Percentiles rank a stretch among this genome's conserved stretches.
Conservation (phyloP, 2,329 filamentous ascomycete genomes). For the Diplodia sapinea region DNA sequence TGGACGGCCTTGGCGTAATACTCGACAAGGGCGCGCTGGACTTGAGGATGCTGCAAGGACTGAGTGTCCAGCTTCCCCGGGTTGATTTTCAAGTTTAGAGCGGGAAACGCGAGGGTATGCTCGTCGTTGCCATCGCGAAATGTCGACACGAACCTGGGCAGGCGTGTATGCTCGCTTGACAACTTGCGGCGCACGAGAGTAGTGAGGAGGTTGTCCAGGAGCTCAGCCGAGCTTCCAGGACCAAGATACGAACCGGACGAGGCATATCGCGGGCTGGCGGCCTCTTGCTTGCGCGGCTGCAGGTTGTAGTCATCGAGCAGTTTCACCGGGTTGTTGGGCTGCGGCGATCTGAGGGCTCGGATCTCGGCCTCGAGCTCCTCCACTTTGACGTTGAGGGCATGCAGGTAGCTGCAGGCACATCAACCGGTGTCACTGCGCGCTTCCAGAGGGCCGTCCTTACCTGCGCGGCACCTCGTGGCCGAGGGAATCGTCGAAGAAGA, state of each 20-base stretch:
- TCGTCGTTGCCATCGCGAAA: slow-evolving; percentile 3
- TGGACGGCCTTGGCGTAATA: slow-evolving; percentile 27
- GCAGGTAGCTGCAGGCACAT: slow-evolving; percentile 21
- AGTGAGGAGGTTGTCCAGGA: slow-evolving; percentile 17
- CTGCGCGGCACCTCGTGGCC: slow-evolving; percentile 27
- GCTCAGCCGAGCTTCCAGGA: slow-evolving; percentile 25
- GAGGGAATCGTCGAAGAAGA: slow-evolving; percentile 26
- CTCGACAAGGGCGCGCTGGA: slow-evolving; percentile 26
- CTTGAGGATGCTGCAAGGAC: slow-evolving; percentile 26
- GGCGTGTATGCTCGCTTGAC: background rate
- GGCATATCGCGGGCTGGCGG: background rate
- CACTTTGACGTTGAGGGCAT: slow-evolving; percentile 25
- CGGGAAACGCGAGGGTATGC: background rate
- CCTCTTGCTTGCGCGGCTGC: background rate
- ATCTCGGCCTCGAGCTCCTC: slow-evolving; percentile 27
- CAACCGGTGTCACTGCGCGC: background rate
- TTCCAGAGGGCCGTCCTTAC: background rate
- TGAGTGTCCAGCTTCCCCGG: slow-evolving; percentile 21
- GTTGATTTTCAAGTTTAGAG: slow-evolving; percentile 23
- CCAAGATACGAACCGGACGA: slow-evolving; percentile 9
- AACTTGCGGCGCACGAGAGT: slow-evolving; percentile 2
- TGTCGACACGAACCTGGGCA: slow-evolving; percentile 2
- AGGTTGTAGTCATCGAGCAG: background rate
- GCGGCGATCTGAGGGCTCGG: slow-evolving; percentile 1
- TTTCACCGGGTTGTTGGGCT: background rate